Evolutionary conservation across 345 rosid genomes (phyloP).

Genomic region (Trapa incisa): DNA sequence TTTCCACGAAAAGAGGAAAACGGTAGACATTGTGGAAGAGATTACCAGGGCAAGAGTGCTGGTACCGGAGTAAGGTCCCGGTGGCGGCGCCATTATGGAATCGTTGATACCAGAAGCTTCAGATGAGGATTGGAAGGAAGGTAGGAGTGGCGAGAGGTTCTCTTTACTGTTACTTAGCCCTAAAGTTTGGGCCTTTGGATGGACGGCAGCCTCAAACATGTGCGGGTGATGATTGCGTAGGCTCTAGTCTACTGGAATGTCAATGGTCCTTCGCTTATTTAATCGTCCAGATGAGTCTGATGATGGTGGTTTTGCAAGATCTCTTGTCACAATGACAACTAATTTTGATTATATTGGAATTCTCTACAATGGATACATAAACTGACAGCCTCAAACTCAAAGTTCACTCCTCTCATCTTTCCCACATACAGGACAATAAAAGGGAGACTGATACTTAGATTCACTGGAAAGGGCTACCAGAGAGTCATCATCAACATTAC

Average conservation of each 20-base stretch:
- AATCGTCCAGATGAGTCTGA: background rate
- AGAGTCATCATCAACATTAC: background rate
- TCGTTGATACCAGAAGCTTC: background rate
- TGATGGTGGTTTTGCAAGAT: background rate
- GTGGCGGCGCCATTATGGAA: conserved; percentile 40
- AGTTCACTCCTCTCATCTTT: background rate
- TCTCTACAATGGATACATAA: background rate
- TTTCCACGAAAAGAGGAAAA: background rate
- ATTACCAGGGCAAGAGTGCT: conserved; percentile 67
- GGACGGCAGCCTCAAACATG: background rate
- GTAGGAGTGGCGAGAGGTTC: background rate
- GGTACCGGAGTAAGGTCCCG: conserved; percentile 71
- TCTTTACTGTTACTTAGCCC: background rate
- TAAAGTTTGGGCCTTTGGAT: conserved; percentile 1
- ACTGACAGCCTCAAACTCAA: background rate
- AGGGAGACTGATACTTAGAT: background rate
- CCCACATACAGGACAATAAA: background rate
- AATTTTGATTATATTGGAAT: too few species aligned
- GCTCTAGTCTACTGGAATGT: background rate
- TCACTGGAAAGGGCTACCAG: background rate
- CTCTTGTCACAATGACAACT: background rate
- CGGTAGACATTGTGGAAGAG: background rate
- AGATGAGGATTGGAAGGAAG: background rate
- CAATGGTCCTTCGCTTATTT: background rate
- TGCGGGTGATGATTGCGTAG: background rate